These are phyloP conservation scores for Stachybotrys chlorohalonatus DNA, from an alignment of 2,329 filamentous ascomycete species.

Conservation along the genomic window DNA sequence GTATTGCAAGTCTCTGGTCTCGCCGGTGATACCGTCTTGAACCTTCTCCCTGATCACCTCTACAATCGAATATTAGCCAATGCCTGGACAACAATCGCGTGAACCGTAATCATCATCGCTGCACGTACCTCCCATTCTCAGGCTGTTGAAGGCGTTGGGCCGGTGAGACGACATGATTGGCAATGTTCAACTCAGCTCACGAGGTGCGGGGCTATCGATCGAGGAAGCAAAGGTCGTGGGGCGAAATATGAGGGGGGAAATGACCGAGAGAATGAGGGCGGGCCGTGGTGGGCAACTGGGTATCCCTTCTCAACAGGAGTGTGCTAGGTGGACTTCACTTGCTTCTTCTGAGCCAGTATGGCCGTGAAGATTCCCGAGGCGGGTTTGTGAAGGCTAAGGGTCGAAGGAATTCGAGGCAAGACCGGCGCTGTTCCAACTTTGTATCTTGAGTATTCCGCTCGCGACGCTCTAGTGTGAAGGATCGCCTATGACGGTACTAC, in stretches of 20 bases:
- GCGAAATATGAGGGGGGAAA: conserved; percentile 17
- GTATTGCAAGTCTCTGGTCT: conserved; percentile 94
- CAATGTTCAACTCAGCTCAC: conserved; percentile 13
- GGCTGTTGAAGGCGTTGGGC: conserved; percentile 74
- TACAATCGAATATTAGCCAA: conserved; percentile 29
- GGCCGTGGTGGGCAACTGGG: conserved; percentile 27
- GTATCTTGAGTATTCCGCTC: not conserved
- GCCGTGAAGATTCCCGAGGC: not conserved
- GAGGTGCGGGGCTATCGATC: conserved; percentile 14
- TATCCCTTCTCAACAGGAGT: not conserved
- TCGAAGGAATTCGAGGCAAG: not conserved
- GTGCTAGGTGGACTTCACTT: not conserved
- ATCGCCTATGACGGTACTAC: not conserved
- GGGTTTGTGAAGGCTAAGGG: not conserved
- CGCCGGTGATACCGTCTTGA: conserved; percentile 93
- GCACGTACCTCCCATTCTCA: conserved; percentile 94
- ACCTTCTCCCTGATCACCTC: conserved; percentile 98
- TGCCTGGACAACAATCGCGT: conserved; percentile 3
- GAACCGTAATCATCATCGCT: conserved; percentile 1
- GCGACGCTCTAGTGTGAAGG: not conserved
- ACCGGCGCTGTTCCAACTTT: not conserved
- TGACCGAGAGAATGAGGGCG: conserved; percentile 15
- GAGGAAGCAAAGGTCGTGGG: conserved; percentile 11
- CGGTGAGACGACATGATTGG: conserved; percentile 75
- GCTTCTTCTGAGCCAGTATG: not conserved